Base-by-base conservation (phyloP, 2,329 filamentous ascomycete genomes). In the Coniochaeta sp. region DNA sequence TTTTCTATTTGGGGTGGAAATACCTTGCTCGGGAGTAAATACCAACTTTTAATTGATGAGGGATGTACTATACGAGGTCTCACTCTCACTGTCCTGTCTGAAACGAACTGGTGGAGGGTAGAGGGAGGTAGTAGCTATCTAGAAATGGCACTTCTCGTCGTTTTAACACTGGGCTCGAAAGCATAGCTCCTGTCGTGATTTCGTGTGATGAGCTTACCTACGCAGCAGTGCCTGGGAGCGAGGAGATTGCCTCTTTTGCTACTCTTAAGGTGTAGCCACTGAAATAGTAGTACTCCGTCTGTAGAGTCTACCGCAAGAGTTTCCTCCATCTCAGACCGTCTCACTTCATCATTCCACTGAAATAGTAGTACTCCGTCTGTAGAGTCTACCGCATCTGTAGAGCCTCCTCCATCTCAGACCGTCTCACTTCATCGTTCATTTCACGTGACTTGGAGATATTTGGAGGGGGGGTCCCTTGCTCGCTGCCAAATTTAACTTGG, bases 91-190 rank as follows among this genome's bases (percentile, higher is more conserved):
- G 14, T 22, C 16, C 43, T 31, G 47, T 17, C 54, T 24, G 12
- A n/a, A 36, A 22, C 17, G 54, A 56, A 38, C 16, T 33, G 52
- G 52, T 3, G 24, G 16, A 33, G 50, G 50, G 2, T 22, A 24
- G 43, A 44, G 9, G 28, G 28, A 9, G 44, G 24, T 31, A 52
- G 47, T 6, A 52, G 11, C 26, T 28, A 47, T 24, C 12, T 56
- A 56, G 54, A 56, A 56, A 56, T 56, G 54, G 54, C 54, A 56
- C 54, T 56, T 56, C 54, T 56, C 22, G 26, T 56, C 54, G 31
- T 56, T 24, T n/a, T 34, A 55, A 55, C 28, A n/a, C n/a, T n/a
- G n/a, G n/a, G n/a, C n/a, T n/a, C n/a, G n/a, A n/a, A n/a, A n/a
- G n/a, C n/a, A n/a, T n/a, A n/a, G n/a, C n/a, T n/a, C n/a, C 9